These are phyloP conservation scores for Metschnikowia continentalis DNA, from an alignment of 805 yeast species.

Conservation along the genomic window DNA sequence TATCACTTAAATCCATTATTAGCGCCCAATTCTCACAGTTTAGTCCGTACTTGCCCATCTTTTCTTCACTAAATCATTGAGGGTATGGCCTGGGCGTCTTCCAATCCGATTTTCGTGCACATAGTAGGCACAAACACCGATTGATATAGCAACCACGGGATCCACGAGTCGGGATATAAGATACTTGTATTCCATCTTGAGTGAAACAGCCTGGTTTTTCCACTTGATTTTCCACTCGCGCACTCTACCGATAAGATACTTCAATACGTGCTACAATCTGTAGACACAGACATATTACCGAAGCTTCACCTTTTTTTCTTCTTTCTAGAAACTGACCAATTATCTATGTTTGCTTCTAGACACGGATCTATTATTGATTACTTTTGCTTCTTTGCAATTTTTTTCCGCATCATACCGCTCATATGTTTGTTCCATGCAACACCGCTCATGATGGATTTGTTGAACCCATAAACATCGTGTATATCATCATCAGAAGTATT, in stretches of 20 bases:
- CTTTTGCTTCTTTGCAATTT: constrained; percentile 5
- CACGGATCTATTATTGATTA: not conserved
- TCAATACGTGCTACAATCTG: not conserved
- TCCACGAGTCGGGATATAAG: constrained; percentile 53
- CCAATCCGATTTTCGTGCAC: constrained; percentile 57
- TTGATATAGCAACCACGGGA: constrained; percentile 57
- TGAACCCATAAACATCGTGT: constrained; percentile 44
- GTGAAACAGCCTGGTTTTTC: not conserved
- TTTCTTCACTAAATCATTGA: constrained; percentile 43
- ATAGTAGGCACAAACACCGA: constrained; percentile 63
- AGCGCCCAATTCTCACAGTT: too few species aligned
- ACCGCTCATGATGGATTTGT: constrained; percentile 46
- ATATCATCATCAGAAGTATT: constrained; percentile 25
- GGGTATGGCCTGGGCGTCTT: constrained; percentile 55
- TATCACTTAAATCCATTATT: too few species aligned
- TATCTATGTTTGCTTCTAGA: not conserved
- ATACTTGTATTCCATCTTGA: constrained; percentile 40
- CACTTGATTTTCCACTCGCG: not conserved
- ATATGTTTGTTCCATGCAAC: constrained; percentile 62
- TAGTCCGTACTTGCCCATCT: not conserved
- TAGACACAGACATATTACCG: not conserved
- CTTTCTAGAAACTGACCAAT: too few species aligned
- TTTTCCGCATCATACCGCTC: constrained; percentile 43
- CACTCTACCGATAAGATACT: not conserved
- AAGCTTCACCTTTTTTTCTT: too few species aligned